Base-by-base conservation (phyloP, 169 alveolate genomes). In the Eimeria necatrix region DNA sequence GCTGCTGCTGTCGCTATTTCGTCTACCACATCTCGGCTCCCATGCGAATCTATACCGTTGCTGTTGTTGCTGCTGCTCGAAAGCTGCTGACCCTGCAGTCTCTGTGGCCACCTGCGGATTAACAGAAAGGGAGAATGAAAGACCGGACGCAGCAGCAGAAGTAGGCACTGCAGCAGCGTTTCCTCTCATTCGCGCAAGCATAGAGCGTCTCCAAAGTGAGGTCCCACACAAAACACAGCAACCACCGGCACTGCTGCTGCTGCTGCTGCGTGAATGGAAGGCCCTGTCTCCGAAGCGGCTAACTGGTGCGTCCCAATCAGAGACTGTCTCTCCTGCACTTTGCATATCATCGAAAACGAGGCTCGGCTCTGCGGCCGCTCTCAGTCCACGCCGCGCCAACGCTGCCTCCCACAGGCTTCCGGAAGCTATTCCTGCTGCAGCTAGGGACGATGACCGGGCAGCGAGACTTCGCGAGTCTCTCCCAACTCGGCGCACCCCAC, bases 1-100 rank as follows among this genome's bases (percentile, higher is more conserved):
- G 90, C 73, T 81, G 90, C 90, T 81, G 90, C 90, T 52, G 56
- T 53, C 73, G 90, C 90, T 81, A 73, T 61, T 53, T 22, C 70
- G 70, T 22, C 90, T 51, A 3, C 56, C 68, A 26, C 3, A 22
- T 52, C 5, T 51, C 52, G 53, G 8, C 73, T 81, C 90, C 9
- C 60, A 49, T 20, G 48, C 3, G 90, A 52, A 51, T 18, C 90
- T 49, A 22, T 68, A 24, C 32, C 46, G 68, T 10, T 18, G 68
- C 68, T 56, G 22, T 18, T 56, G 68, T 18, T 41, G 85, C 85
- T 74, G 60, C 24, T 49, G 59, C 87, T 71, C 74, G 90, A 14
- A 49, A 48, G 90, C 52, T 9, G 90, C 53, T 26, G 41, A 60
- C 61, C 18, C 12, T 4, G 68, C 68, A 3, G 87, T 60, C 4